phyloP scores from a whole-genome alignment of 805 yeast species.

The Kazachstania bromeliacearum region DNA sequence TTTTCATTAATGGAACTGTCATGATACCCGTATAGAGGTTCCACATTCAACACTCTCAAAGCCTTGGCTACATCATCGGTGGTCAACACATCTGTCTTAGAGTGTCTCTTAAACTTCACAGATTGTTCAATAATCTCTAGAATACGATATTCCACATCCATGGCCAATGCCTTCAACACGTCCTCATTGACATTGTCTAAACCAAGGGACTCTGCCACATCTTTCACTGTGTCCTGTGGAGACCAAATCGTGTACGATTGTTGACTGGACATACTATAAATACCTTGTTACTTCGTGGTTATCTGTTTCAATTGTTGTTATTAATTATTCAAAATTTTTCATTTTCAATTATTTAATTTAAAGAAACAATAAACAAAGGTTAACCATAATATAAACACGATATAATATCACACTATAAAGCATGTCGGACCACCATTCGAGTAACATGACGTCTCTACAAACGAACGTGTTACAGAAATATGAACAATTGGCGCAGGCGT shows the following conservation, averaged over 20 bases:
- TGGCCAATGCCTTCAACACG: conserved; percentile 86
- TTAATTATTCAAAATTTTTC: too few species aligned
- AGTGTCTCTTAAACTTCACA: conserved; percentile 88
- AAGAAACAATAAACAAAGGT: too few species aligned
- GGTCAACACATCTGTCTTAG: conserved; percentile 71
- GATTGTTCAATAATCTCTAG: conserved; percentile 95
- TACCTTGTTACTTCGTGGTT: too few species aligned
- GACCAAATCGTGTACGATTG: conserved; percentile 91
- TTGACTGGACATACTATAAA: conserved; percentile 11
- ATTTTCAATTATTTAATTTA: too few species aligned
- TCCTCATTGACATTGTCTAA: conserved; percentile 73
- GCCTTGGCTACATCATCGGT: conserved; percentile 80
- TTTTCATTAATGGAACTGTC: conserved; percentile 20
- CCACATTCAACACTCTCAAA: conserved; percentile 76
- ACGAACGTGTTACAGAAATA: conserved; percentile 25
- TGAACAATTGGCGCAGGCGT: conserved; percentile 19
- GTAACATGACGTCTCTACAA: conserved; percentile 20
- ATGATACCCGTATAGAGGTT: conserved; percentile 87
- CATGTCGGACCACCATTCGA: neutral
- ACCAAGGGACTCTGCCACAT: conserved; percentile 90
- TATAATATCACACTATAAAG: too few species aligned
- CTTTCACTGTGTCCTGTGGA: conserved; percentile 92
- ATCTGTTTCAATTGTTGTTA: too few species aligned
- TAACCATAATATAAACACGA: too few species aligned
- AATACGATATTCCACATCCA: conserved; percentile 98